Evolutionary conservation across 176 grass and related monocot genomes (phyloP), one percentile per base, ranked within the genome.

Genomic region (Melocanna baccifera): DNA sequence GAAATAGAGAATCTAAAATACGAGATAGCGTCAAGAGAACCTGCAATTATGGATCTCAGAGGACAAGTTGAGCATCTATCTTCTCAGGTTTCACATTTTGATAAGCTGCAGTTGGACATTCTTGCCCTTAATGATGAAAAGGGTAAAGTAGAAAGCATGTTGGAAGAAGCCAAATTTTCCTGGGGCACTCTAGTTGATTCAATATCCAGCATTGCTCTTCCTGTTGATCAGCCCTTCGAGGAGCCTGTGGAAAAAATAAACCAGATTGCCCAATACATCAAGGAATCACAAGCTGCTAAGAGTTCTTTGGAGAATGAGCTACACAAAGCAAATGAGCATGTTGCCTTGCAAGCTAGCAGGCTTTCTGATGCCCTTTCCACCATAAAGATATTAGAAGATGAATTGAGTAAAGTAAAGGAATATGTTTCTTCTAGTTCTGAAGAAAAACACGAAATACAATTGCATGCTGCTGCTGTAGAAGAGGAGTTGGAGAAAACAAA

Each of bases 401-500:
- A 95, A 65, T 52, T 94, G 67, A 82, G 68, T 83, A 91, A 89
- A 83, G 53, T 82, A 53, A 91, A 89, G 83, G 88, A 91, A 26
- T 76, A 81, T 71, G 81, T 89, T 86, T 96, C 86, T 91, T 93
- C 72, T 79, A 85, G 73, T 91, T 81, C 81, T 82, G 88, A 94
- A 64, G 96, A 99, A 82, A 94, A 92, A 79, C 76, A 28, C 55
- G 87, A 83, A 81, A 78, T 96, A 37, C 88, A 92, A 71, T 67
- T 71, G 81, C 78, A 80, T 56, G 80, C 64, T 80, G 45, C 71
- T 83, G 83, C 80, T 92, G 46, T 89, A 79, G 85, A 95, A 69
- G 85, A 88, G 78, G 93, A 96, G 66, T 90, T 99, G 76, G 88
- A 92, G 86, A 96, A 91, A 89, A 91, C 83, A 83, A 96, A 91